These are phyloP conservation scores for Pulveroboletus sp. DNA, from an alignment of 768 basidiomycete genomes.

Conservation along the genomic window DNA sequence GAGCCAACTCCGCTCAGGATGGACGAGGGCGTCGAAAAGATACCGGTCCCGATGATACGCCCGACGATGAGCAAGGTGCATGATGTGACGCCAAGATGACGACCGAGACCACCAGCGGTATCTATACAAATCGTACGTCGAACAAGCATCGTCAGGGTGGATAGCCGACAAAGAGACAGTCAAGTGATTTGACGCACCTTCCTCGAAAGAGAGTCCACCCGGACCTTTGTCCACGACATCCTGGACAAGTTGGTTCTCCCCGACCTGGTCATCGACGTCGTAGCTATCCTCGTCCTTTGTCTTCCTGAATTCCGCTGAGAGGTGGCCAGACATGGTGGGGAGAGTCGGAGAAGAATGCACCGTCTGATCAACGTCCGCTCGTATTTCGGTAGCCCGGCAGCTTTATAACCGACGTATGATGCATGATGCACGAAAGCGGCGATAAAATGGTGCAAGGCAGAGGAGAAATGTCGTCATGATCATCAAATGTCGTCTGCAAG, in stretches of 20 bases:
- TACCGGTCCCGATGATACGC: constrained; percentile 61
- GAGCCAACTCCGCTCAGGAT: constrained; percentile 57
- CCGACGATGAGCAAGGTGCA: constrained; percentile 59
- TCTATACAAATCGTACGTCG: constrained; percentile 28
- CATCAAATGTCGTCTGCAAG: too few species aligned
- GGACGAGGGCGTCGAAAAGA: constrained; percentile 60
- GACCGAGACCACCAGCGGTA: constrained; percentile 54
- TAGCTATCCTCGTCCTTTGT: neutral
- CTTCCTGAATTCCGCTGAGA: constrained; percentile 4
- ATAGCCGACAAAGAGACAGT: too few species aligned
- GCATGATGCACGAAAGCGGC: too few species aligned
- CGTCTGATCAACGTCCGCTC: neutral
- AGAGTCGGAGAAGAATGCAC: too few species aligned
- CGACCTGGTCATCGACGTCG: neutral
- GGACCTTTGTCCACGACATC: constrained; percentile 30
- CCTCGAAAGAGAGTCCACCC: constrained; percentile 47
- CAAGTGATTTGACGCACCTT: constrained; percentile 33
- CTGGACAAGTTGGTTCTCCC: neutral
- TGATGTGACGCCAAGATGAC: constrained; percentile 54
- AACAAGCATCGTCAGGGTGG: neutral
- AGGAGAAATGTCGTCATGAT: neutral
- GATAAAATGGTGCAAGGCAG: neutral
- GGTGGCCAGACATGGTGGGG: constrained; percentile 8
- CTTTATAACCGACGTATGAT: too few species aligned
- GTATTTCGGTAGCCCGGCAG: too few species aligned